These are phyloP conservation scores for Fusarium newnesense DNA, from an alignment of 2,329 filamentous ascomycete genomes.

Conservation along the genomic window DNA sequence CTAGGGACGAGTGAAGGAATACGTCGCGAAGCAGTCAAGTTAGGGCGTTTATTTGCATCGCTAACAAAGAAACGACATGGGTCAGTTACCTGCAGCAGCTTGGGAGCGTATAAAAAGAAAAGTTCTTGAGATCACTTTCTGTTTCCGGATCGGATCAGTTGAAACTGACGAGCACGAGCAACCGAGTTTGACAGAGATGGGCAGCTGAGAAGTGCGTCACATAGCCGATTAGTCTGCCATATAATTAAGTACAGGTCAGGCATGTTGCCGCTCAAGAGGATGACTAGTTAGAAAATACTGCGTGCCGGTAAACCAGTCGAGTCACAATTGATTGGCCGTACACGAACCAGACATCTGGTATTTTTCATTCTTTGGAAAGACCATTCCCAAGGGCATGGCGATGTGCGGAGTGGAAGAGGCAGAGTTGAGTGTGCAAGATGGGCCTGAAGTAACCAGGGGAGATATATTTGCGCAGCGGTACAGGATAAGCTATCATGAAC, in stretches of 20 bases:
- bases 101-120: neutral
- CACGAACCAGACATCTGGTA: neutral
- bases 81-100: neutral
- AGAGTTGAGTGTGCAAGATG: neutral
- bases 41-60: no score
- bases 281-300: no score
- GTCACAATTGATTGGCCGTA: neutral
- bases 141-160: neutral
- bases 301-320: neutral
- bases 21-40: neutral
- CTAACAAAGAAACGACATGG: no score
- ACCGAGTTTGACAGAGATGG: neutral
- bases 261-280: no score
- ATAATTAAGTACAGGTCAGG: neutral
- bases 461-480: neutral
- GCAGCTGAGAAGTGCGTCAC: neutral
- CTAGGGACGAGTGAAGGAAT: slow-evolving; percentile 18
- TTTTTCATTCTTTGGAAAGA: neutral
- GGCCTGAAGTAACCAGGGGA: neutral
- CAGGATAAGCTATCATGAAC: neutral
- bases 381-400: neutral
- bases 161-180: neutral
- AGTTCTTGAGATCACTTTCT: neutral
- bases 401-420: neutral
- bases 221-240: neutral